These are phyloP conservation scores for Yamadazyma oceani DNA, from an alignment of 1,139 yeast genomes.

Conservation along the genomic window DNA sequence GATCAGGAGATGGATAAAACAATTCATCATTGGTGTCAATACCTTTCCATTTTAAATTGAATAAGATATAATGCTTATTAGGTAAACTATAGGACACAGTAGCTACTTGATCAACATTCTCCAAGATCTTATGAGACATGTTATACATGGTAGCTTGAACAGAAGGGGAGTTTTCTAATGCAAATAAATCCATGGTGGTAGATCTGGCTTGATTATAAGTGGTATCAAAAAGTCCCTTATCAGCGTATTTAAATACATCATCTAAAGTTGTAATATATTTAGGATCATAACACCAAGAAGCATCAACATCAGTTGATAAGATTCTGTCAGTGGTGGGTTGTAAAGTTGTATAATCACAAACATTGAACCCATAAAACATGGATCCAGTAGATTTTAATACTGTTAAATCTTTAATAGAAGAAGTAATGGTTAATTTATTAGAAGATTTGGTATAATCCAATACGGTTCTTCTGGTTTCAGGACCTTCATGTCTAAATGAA, in stretches of 20 bases:
- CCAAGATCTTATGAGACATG: conserved; percentile 75
- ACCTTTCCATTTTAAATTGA: conserved; percentile 83
- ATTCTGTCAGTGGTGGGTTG: conserved; percentile 81
- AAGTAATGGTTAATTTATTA: conserved; percentile 55
- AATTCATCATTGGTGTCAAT: conserved; percentile 75
- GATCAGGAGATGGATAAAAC: conserved; percentile 88
- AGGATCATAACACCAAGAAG: conserved; percentile 67
- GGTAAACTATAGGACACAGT: conserved; percentile 76
- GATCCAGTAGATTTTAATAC: conserved; percentile 94
- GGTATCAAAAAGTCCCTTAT: conserved; percentile 61
- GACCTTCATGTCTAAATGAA: conserved; percentile 82
- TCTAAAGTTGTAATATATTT: conserved; percentile 49
- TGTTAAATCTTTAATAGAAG: conserved; percentile 79
- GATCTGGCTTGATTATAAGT: conserved; percentile 62
- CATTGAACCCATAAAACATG: conserved; percentile 83
- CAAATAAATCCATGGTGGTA: conserved; percentile 74
- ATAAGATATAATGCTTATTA: conserved; percentile 84
- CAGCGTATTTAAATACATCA: conserved; percentile 52
- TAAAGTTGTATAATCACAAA: conserved; percentile 85
- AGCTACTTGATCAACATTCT: conserved; percentile 53
- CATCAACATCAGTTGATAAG: conserved; percentile 82
- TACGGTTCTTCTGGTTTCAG: conserved; percentile 66
- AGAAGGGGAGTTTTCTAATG: conserved; percentile 81
- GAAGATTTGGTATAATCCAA: conserved; percentile 51
- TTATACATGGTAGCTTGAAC: conserved; percentile 97